Evolutionary conservation across 345 rosid genomes (phyloP).

Genomic region (Salix exigua): DNA sequence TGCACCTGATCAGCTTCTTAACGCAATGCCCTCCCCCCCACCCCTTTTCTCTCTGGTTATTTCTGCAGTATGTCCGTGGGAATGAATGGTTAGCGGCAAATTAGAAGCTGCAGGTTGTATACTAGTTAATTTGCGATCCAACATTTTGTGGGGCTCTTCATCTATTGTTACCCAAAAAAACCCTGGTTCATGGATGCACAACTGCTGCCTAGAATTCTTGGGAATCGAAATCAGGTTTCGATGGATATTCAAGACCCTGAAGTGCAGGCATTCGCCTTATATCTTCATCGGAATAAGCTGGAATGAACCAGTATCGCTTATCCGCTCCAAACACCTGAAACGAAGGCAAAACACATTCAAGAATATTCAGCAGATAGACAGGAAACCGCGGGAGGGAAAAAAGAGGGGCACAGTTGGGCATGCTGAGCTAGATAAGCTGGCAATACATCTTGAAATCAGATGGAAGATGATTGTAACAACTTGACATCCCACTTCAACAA

Average conservation of each 20-base stretch:
- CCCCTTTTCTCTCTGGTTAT: conserved; percentile 9
- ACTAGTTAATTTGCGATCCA: conserved; percentile 12
- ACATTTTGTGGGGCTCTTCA: neutral
- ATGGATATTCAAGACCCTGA: conserved; percentile 90
- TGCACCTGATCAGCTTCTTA: conserved; percentile 1
- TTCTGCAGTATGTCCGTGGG: conserved; percentile 10
- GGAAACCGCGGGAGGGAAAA: neutral
- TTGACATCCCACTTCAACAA: neutral
- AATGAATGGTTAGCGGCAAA: conserved; percentile 24
- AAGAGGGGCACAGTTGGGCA: neutral
- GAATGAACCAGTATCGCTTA: conserved; percentile 73
- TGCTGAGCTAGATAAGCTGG: neutral
- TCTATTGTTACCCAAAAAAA: conserved; percentile 20
- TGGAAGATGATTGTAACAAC: neutral
- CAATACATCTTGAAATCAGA: neutral
- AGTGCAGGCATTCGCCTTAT: conserved; percentile 76
- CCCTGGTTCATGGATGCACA: conserved; percentile 1
- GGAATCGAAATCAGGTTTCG: conserved; percentile 71
- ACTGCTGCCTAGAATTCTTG: conserved; percentile 50
- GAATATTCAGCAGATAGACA: neutral
- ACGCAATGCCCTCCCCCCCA: neutral
- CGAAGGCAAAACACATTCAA: neutral
- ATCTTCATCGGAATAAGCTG: conserved; percentile 85
- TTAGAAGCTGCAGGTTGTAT: conserved; percentile 3
- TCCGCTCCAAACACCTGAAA: conserved; percentile 87